Evolutionary conservation across 2,329 filamentous ascomycete genomes (phyloP).

Genomic region (Neopestalotiopsis clavispora): DNA sequence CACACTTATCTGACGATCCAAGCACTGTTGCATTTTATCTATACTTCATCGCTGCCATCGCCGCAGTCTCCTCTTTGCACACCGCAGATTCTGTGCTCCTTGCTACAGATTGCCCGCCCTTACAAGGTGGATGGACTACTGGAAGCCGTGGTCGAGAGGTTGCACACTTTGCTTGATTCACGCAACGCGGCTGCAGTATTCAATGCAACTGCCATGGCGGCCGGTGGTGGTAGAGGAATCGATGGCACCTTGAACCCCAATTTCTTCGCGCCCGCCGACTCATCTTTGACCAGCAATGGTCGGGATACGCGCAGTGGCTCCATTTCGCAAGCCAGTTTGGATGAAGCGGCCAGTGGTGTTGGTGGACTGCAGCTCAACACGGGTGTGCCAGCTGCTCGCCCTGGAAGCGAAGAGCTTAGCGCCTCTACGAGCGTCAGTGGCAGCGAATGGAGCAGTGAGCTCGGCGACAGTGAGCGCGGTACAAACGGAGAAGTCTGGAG

Average conservation of each 20-base stretch:
- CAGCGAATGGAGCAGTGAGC: conserved; percentile 48
- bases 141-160: conserved; percentile 88
- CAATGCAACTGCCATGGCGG: conserved; percentile 97
- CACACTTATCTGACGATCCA: conserved; percentile 91
- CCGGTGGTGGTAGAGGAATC: conserved; percentile 86
- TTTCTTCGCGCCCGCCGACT: conserved; percentile 57
- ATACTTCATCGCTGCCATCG: conserved; percentile 86
- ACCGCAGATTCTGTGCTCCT: conserved; percentile 92
- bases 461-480: conserved; percentile 43
- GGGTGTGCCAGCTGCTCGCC: conserved; percentile 54
- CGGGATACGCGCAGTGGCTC: conserved; percentile 34
- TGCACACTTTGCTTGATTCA: conserved; percentile 88
- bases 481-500: conserved; percentile 73
- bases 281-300: conserved; percentile 25
- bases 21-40: conserved; percentile 89
- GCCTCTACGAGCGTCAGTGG: conserved; percentile 57
- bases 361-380: conserved; percentile 56
- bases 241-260: conserved; percentile 69
- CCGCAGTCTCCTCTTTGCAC: conserved; percentile 81
- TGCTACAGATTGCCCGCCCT: conserved; percentile 89
- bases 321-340: conserved; percentile 31
- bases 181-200: conserved; percentile 96
- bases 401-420: conserved; percentile 53
- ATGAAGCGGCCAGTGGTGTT: conserved; percentile 33
- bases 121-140: conserved; percentile 93